phyloP scores from a whole-genome alignment of 176 grass and related monocot species.

The Bothriochloa decipiens region DNA sequence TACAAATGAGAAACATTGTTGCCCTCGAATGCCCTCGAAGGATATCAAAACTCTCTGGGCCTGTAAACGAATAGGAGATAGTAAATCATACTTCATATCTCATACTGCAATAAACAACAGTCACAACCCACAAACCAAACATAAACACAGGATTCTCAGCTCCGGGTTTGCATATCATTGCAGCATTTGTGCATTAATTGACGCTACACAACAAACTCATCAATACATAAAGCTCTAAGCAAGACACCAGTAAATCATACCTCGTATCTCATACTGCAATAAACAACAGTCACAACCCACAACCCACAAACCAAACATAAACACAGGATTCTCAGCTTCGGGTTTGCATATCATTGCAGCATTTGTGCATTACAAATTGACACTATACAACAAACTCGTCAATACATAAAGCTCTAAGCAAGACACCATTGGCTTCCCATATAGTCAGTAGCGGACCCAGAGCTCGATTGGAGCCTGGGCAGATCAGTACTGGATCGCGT shows the following conservation, averaged over 20 bases:
- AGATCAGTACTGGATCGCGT: too few species aligned
- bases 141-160: slow-evolving; percentile 4
- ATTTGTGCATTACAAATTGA: slow-evolving; percentile 20
- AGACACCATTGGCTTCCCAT: too few species aligned
- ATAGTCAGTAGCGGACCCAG: too few species aligned
- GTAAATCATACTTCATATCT: slow-evolving; percentile 34
- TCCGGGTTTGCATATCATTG: not conserved
- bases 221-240: slow-evolving; percentile 33
- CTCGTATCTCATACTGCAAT: slow-evolving; percentile 34
- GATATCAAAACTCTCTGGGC: slow-evolving; percentile 92
- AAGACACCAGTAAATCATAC: slow-evolving; percentile 33
- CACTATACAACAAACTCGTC: not conserved
- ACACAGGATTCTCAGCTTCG: not conserved
- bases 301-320: slow-evolving; percentile 24
- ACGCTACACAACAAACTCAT: not conserved
- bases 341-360: not conserved
- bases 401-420: slow-evolving; percentile 35
- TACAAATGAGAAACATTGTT: slow-evolving; percentile 93
- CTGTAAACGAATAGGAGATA: slow-evolving; percentile 53
- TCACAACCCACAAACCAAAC: slow-evolving; percentile 17
- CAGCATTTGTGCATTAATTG: slow-evolving; percentile 20
- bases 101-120: slow-evolving; percentile 33
- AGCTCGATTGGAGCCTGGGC: too few species aligned
- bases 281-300: slow-evolving; percentile 13
- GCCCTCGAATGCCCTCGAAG: slow-evolving; percentile 93